Conservation (phyloP, 495 filamentous ascomycete species). For the Elaphomyces granulatus region DNA sequence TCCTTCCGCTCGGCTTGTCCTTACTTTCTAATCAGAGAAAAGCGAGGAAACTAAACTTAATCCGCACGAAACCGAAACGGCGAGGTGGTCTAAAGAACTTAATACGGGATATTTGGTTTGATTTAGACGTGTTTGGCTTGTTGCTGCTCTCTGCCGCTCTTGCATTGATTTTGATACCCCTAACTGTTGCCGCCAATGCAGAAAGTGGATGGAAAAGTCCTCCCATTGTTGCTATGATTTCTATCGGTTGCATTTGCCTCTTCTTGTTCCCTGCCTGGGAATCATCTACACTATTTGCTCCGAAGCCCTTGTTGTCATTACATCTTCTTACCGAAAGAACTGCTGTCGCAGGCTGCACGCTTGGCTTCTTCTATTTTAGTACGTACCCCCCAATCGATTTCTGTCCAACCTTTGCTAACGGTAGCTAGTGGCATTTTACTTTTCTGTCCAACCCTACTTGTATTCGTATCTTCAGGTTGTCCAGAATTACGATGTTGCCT, state of each 20-base stretch:
- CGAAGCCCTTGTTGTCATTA: conserved; percentile 42
- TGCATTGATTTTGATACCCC: conserved; percentile 43
- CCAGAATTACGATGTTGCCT: conserved; percentile 42
- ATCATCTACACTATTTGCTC: conserved; percentile 36
- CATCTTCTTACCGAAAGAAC: conserved; percentile 49
- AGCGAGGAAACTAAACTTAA: conserved; percentile 35
- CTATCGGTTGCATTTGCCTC: conserved; percentile 42
- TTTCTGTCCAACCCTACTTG: conserved; percentile 52
- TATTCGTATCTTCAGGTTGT: conserved; percentile 64
- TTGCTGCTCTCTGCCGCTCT: conserved; percentile 42
- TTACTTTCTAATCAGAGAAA: conserved; percentile 41
- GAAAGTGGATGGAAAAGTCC: conserved; percentile 38
- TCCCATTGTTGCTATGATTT: conserved; percentile 45
- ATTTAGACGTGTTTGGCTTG: conserved; percentile 43
- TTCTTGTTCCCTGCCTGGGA: conserved; percentile 48
- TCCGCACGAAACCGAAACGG: conserved; percentile 28
- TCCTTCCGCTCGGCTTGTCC: conserved; percentile 41
- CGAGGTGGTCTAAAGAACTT: conserved; percentile 18
- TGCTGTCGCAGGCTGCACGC: conserved; percentile 40
- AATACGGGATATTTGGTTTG: conserved; percentile 34
- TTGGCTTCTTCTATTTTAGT: conserved; percentile 51
- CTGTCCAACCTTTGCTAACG: conserved; percentile 14
- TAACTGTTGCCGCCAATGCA: conserved; percentile 39
- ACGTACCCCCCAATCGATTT: conserved; percentile 6
- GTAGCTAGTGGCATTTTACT: conserved; percentile 44